A percentile compares a stretch with the other conserved stretches of the same genome.
Conservation (phyloP, 371 early-diverging fungal species). For the Dinochytrium kinnereticum region DNA sequence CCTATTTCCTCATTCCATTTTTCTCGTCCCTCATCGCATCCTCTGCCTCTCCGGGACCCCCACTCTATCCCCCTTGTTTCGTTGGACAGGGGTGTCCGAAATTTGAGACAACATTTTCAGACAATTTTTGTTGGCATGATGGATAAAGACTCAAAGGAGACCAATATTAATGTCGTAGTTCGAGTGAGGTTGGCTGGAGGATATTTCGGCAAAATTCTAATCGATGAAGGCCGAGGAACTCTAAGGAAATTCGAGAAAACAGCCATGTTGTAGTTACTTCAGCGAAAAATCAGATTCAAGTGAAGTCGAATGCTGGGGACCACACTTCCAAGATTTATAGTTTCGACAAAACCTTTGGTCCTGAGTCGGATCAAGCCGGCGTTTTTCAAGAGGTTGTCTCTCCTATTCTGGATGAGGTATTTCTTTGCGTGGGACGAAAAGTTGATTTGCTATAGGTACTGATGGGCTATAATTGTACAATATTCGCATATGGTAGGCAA, state of each 20-base stretch:
- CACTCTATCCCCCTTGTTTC: no score
- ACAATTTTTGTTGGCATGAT: neutral
- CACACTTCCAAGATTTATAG: slow-evolving; percentile 68
- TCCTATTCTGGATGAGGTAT: slow-evolving; percentile 84
- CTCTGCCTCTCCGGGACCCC: no score
- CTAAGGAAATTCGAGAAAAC: slow-evolving; percentile 53
- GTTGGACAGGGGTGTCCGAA: no score
- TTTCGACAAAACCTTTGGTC: slow-evolving; percentile 94
- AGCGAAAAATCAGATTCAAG: slow-evolving; percentile 39
- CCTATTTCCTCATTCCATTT: neutral
- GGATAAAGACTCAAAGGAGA: slow-evolving; percentile 43
- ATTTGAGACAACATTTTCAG: no score
- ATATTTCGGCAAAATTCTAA: neutral
- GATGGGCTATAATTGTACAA: slow-evolving; percentile 89
- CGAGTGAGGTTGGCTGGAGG: slow-evolving; percentile 47
- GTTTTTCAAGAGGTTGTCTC: slow-evolving; percentile 84
- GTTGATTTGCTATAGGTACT: slow-evolving; percentile 30
- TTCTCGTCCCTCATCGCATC: neutral
- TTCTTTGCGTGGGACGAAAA: neutral
- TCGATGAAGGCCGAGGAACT: slow-evolving; percentile 45
- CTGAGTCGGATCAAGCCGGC: slow-evolving; percentile 76
- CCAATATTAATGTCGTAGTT: slow-evolving; percentile 57
- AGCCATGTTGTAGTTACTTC: slow-evolving; percentile 40
- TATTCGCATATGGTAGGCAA: slow-evolving; percentile 86
- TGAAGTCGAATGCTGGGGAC: slow-evolving; percentile 29